Evolutionary conservation across 2,329 filamentous ascomycete genomes (phyloP), one percentile per base, ranked within the genome.

Genomic region (Amesomyces nigricolor): DNA sequence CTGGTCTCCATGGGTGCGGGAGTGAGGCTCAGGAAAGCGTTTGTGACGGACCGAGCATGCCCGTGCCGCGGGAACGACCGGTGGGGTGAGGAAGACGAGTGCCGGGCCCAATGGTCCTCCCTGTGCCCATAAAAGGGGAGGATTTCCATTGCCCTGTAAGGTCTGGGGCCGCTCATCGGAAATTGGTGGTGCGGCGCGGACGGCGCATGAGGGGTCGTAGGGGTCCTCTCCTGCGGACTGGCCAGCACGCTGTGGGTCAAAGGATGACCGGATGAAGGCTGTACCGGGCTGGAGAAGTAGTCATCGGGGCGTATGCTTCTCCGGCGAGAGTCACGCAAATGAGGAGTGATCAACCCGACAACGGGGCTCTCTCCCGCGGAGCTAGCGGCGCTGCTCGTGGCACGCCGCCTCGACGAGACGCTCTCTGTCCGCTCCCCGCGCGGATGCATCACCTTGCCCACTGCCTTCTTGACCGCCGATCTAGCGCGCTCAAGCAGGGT

Each of bases 401-500:
- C 82, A 59, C 82, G 75, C 51, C 74, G 75, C 48, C 84, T 74
- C 50, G 78, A 75, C 48, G 77, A 74, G 39, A 70, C 70, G 54
- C 75, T 78, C 55, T 85, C 80, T 48, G 76, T 72, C 53, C 81
- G 77, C 51, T 86, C 83, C 46, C 73, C 72, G 7, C 82, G 75
- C 17, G 82, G 76, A 61, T 85, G 79, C 57, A 84, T 84, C 50
- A 86, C 79, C 68, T 85, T 86, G 53, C 76, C 80, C 5, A 85
- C 75, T 4, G 80, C 77, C 66, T 86, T 86, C 71, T 85, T 86
- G 48, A 95, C 80, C 39, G 84, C 88, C 11, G 88, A 95, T 46
- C 85, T 83, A 48, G 94, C 88, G 35, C 90, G 86, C 66, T 96
- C 89, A 17, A 97, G 78, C 59, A 96, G 84, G 7, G 87, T 91